Base-by-base conservation (phyloP, 176 grass and related monocot species). In the Oryza nivara region DNA sequence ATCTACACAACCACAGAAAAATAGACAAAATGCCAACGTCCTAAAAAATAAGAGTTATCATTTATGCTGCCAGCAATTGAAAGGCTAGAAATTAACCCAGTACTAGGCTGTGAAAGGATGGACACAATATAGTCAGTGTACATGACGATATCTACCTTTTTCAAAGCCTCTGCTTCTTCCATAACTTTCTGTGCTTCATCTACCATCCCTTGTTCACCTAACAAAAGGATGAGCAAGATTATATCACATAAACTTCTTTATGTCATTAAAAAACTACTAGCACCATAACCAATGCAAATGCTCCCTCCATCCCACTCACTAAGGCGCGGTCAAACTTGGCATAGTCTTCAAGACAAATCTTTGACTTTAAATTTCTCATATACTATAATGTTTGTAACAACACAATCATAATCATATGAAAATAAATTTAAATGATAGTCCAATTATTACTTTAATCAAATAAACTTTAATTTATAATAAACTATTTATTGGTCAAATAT, bases 151-250 rank as follows among this genome's bases (percentile, higher is more conserved):
- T 46, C 52, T 71, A 96, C 96, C 96, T 84, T 98, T 90, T 95
- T 98, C n/a, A 98, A 81, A 84, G 96, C 91, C 87, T 98, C 96
- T 75, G 86, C 93, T 82, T 98, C 96, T 95, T 98, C 96, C 77
- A 98, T 86, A 91, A 85, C 84, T 81, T 89, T 98, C 40, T 95
- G 96, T 40, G 93, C 93, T 87, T 98, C 93, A 23, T 92, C 93
- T 84, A 98, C 90, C 93, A 98, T 94, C 54, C 96, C 96, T 41
- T 76, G 92, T 78, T 98, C 93, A 92, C 96, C 96, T 98, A 83
- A 23, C 45, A 71, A 80, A 82, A 79, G 45, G 56, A 82, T 13
- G 67, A 74, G 45, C 49, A 85, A 74, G 46, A 47, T 64, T 79
- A 40, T 41, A 63, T 70, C 36, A 80, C 22, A 67, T 54, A 68